Evolutionary conservation across 768 basidiomycete genomes (phyloP).

Genomic region (Suillus clintonianus): DNA sequence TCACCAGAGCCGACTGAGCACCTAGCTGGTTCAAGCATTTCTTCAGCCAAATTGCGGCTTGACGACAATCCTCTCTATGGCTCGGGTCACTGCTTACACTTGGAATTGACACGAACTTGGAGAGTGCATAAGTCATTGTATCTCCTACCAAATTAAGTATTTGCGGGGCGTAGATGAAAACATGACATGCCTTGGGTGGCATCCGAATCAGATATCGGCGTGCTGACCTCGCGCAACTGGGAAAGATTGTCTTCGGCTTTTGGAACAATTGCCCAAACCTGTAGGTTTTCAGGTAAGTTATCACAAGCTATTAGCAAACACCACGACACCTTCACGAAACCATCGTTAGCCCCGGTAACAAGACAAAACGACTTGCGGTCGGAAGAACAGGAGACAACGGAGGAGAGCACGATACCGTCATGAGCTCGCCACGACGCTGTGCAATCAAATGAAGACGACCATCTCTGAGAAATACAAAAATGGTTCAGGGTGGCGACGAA

Average conservation of each 20-base stretch:
- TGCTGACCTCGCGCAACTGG: not conserved
- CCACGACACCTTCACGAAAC: slow-evolving; percentile 69
- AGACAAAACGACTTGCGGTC: slow-evolving; percentile 34
- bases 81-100: slow-evolving; percentile 73
- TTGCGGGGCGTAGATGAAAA: not conserved
- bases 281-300: not conserved
- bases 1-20: slow-evolving; percentile 74
- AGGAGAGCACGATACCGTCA: slow-evolving; percentile 80
- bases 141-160: slow-evolving; percentile 41
- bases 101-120: slow-evolving; percentile 84
- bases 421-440: slow-evolving; percentile 84
- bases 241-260: slow-evolving; percentile 10
- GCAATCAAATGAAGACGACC: slow-evolving; percentile 84
- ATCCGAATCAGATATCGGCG: not conserved
- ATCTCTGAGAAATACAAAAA: slow-evolving; percentile 49
- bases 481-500: slow-evolving; percentile 1
- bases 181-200: slow-evolving; percentile 18
- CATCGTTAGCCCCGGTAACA: slow-evolving; percentile 86
- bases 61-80: slow-evolving; percentile 86
- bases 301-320: not conserved
- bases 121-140: slow-evolving; percentile 75
- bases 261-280: slow-evolving; percentile 60
- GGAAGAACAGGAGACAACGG: slow-evolving; percentile 51
- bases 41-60: slow-evolving; percentile 90
- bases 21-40: slow-evolving; percentile 89